Percentiles rank a stretch among this genome's conserved stretches.
phyloP scores from a whole-genome alignment of 495 filamentous ascomycete species.

The Penicillium parvum region DNA sequence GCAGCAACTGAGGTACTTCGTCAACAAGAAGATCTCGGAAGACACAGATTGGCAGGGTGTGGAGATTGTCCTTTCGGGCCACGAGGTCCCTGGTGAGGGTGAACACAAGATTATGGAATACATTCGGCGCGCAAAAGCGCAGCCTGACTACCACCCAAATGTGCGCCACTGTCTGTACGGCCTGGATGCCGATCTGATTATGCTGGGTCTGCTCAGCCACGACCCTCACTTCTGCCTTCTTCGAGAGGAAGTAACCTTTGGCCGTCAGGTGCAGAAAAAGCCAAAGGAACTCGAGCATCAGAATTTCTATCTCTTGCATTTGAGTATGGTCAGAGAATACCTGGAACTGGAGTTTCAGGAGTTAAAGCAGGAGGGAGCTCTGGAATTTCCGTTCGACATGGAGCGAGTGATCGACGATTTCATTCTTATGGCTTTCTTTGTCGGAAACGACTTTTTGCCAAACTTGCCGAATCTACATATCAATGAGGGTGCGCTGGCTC shows the following conservation, averaged over 20 bases:
- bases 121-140: constrained; percentile 92
- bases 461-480: constrained; percentile 96
- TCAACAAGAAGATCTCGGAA: constrained; percentile 97
- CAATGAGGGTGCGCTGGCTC: constrained; percentile 91
- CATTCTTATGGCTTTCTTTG: constrained; percentile 98
- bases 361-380: constrained; percentile 67
- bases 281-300: constrained; percentile 97
- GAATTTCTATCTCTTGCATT: constrained; percentile 96
- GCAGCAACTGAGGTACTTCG: constrained; percentile 92
- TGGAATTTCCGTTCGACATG: constrained; percentile 84
- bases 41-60: constrained; percentile 96
- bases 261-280: constrained; percentile 76
- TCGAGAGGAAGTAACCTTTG: constrained; percentile 97
- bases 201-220: constrained; percentile 94
- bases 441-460: constrained; percentile 98
- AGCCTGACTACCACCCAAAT: constrained; percentile 91
- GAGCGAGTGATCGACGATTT: constrained; percentile 98
- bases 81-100: constrained; percentile 98
- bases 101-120: constrained; percentile 99
- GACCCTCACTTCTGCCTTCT: constrained; percentile 98
- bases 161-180: constrained; percentile 96
- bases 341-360: constrained; percentile 96
- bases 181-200: constrained; percentile 96
- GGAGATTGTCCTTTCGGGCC: constrained; percentile 92
- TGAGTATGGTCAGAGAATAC: constrained; percentile 96